These are phyloP conservation scores for Tilletia indica DNA, from an alignment of 1,284 basidiomycete species.

Conservation along the genomic window DNA sequence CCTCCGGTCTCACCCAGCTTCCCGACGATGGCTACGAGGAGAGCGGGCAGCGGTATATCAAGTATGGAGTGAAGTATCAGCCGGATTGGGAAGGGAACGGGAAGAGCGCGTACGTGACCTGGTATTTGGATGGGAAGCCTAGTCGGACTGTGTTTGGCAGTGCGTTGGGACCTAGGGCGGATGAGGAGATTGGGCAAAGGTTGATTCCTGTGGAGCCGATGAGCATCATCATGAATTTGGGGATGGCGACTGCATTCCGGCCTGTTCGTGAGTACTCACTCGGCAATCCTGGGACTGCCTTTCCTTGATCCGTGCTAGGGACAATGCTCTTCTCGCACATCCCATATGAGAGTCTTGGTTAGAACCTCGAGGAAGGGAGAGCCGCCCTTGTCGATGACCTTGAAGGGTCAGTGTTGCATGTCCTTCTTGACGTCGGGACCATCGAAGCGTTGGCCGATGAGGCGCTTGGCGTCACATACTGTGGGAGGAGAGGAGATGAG, in stretches of 20 bases:
- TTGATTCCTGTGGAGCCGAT: constrained; percentile 13
- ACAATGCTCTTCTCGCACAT: no score
- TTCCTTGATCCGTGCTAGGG: no score
- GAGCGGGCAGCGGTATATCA: not conserved
- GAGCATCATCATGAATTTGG: constrained; percentile 16
- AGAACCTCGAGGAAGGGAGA: constrained; percentile 64
- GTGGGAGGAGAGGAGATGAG: constrained; percentile 14
- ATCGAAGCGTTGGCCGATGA: constrained; percentile 93
- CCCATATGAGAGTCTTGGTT: no score
- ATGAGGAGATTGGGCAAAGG: constrained; percentile 22
- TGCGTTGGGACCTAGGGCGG: constrained; percentile 17
- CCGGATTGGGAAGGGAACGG: constrained; percentile 27
- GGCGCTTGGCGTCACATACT: constrained; percentile 64
- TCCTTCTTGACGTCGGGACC: constrained; percentile 66
- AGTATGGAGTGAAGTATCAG: constrained; percentile 4
- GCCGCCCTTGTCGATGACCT: constrained; percentile 64
- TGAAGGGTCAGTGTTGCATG: constrained; percentile 72
- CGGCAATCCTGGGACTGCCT: no score
- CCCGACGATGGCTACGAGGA: constrained; percentile 5
- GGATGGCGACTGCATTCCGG: constrained; percentile 13
- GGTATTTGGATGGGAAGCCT: constrained; percentile 28
- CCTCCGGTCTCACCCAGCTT: not conserved
- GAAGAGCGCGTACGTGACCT: constrained; percentile 20
- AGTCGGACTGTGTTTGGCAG: constrained; percentile 24
- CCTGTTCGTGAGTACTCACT: no score